These are phyloP conservation scores for Blastobotrys mokoenaii DNA, from an alignment of 805 yeast genomes.

Conservation along the genomic window DNA sequence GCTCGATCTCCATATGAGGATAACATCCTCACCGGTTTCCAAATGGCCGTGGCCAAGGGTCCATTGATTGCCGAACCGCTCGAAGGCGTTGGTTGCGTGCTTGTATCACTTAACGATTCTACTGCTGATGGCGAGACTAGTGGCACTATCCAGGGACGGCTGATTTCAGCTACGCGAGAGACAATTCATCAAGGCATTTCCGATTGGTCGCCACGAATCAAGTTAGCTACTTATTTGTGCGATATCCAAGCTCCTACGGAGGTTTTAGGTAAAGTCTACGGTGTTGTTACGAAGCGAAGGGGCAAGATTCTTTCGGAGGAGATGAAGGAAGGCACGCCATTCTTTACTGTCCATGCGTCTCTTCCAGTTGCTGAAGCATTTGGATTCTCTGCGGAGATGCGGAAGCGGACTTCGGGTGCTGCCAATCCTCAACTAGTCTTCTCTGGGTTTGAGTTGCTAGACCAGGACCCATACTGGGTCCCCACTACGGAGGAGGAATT, in stretches of 20 bases:
- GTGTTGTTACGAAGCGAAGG: conserved; percentile 80
- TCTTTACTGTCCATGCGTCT: conserved; percentile 75
- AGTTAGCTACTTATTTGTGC: conserved; percentile 88
- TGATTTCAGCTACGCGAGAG: conserved; percentile 66
- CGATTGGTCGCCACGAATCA: conserved; percentile 80
- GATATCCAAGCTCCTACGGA: conserved; percentile 94
- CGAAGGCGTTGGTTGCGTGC: conserved; percentile 63
- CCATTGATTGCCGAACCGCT: conserved; percentile 84
- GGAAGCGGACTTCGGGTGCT: conserved; percentile 91
- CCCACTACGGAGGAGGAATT: conserved; percentile 96
- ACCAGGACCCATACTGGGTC: conserved; percentile 97
- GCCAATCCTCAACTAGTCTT: conserved; percentile 94
- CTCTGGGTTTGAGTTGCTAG: conserved; percentile 77
- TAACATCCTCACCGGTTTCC: conserved; percentile 74
- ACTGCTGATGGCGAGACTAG: conserved; percentile 22
- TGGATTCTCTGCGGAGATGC: conserved; percentile 91
- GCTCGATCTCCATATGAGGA: conserved; percentile 39
- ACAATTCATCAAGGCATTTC: conserved; percentile 61
- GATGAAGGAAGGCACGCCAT: conserved; percentile 97
- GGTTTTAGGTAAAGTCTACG: conserved; percentile 90
- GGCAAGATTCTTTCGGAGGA: conserved; percentile 87
- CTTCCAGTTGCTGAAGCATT: conserved; percentile 94
- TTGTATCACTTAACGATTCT: conserved; percentile 21
- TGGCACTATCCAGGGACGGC: conserved; percentile 56
- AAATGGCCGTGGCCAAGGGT: conserved; percentile 72